A percentile compares a stretch with the other conserved stretches of the same genome.
Conservation (phyloP, 768 basidiomycete genomes). For the Suillus fuscotomentosus region DNA sequence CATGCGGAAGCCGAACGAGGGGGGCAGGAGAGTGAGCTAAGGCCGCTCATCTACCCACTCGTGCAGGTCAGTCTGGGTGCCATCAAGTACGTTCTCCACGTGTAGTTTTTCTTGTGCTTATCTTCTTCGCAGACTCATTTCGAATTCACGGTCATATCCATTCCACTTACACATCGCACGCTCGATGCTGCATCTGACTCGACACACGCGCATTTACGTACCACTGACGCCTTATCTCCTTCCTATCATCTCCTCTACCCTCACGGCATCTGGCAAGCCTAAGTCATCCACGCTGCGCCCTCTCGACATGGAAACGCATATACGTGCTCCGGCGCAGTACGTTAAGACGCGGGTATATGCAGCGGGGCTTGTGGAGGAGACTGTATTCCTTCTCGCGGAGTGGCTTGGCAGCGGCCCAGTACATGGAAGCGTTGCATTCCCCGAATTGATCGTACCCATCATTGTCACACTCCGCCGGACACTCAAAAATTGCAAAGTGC, state of each 20-base stretch:
- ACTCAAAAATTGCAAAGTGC: conserved; percentile 57
- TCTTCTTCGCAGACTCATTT: conserved; percentile 62
- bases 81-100: conserved; percentile 64
- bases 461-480: conserved; percentile 68
- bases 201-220: conserved; percentile 82
- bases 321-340: conserved; percentile 88
- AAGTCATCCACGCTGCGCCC: conserved; percentile 87
- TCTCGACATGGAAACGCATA: conserved; percentile 83
- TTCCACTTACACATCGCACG: conserved; percentile 92
- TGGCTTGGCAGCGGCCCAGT: conserved; percentile 72
- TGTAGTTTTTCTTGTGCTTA: neutral
- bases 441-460: conserved; percentile 85
- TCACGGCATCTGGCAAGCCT: conserved; percentile 64
- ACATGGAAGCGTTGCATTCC: conserved; percentile 88
- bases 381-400: conserved; percentile 73
- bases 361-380: conserved; percentile 83
- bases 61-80: conserved; percentile 94
- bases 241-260: conserved; percentile 77
- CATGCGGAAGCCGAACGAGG: conserved; percentile 50
- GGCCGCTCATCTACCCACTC: conserved; percentile 90
- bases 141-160: conserved; percentile 89
- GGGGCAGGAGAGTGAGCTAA: conserved; percentile 71
- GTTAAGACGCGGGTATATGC: conserved; percentile 82
- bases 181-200: conserved; percentile 82
- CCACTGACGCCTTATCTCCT: conserved; percentile 86